These are phyloP conservation scores for Phaffomyces thermotolerans DNA, from an alignment of 805 yeast species.

Conservation along the genomic window DNA sequence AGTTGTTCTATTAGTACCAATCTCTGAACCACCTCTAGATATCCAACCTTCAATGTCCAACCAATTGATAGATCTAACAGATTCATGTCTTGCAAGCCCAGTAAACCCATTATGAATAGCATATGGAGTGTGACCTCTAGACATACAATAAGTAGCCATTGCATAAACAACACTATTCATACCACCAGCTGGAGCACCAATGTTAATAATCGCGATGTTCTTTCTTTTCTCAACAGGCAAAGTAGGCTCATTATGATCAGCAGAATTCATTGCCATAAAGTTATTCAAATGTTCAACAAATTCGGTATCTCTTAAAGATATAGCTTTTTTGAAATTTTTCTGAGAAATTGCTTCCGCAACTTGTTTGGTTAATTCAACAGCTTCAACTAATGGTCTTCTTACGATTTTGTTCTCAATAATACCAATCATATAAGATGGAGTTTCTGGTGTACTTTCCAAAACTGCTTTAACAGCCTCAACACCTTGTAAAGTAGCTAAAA, in stretches of 20 bases:
- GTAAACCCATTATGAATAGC: slow-evolving; percentile 71
- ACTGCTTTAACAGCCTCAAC: slow-evolving; percentile 77
- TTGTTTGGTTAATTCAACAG: slow-evolving; percentile 61
- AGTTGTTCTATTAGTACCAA: slow-evolving; percentile 70
- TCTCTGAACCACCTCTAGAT: slow-evolving; percentile 69
- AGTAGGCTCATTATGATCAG: slow-evolving; percentile 57
- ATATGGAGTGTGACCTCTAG: slow-evolving; percentile 64
- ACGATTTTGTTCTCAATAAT: slow-evolving; percentile 64
- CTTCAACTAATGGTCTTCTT: slow-evolving; percentile 62
- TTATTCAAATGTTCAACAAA: slow-evolving; percentile 59
- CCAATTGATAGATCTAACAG: slow-evolving; percentile 57
- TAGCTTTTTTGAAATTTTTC: slow-evolving; percentile 64
- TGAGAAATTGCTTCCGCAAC: slow-evolving; percentile 63
- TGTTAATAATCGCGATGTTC: slow-evolving; percentile 63
- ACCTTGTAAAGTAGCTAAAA: slow-evolving; percentile 72
- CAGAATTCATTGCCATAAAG: slow-evolving; percentile 59
- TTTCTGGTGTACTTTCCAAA: slow-evolving; percentile 55
- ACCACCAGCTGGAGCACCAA: slow-evolving; percentile 79
- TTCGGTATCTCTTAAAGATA: slow-evolving; percentile 62
- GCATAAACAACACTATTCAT: slow-evolving; percentile 74
- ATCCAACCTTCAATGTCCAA: slow-evolving; percentile 68
- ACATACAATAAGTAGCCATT: slow-evolving; percentile 65
- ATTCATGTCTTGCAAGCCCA: slow-evolving; percentile 59
- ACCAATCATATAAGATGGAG: slow-evolving; percentile 78
- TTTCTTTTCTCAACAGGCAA: slow-evolving; percentile 47